Evolutionary conservation across 2,329 filamentous ascomycete species (phyloP), one percentile per base, ranked within the genome.

Genomic region (Pestalotiopsis sp.): DNA sequence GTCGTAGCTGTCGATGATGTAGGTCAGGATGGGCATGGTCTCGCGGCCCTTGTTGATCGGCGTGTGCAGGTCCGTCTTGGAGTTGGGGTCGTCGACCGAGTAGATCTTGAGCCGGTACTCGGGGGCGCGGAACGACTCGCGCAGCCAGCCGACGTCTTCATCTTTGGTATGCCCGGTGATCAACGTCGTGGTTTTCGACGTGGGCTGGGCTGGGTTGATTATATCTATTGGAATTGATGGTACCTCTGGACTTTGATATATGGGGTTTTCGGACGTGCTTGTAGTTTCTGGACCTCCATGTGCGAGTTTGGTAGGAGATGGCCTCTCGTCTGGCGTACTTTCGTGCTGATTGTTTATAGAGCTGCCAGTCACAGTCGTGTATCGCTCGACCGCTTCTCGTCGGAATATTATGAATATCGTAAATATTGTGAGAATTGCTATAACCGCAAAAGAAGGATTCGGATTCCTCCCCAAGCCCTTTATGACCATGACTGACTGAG

Each of bases 121-220:
- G 11, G 61, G 61, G n/a, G 23, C 61, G 9, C 13, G 36, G 38
- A 64, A 64, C 4, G 20, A 23, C 14, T 64, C 61, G 17, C 61
- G 61, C 39, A 64, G 38, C 61, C 61, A 64, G 36, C 20, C 38
- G 14, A 64, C 61, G 13, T 64, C 45, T 38, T 62, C 57, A 67
- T 63, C 69, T 67, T 17, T 52, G 25, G 39, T 69, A 45, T 58
- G 56, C 11, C 36, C 41, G 13, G 61, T 58, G 25, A 57, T 25
- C n/a, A 64, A 41, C 5, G 61, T 64, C 23, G 20, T 64, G 20
- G 38, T 64, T n/a, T 14, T 20, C 31, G 31, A 36, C 14, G 5
- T 36, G 27, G 9, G 14, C 27, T 39, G 25, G 13, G 17, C 27
- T n/a, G 36, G 13, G 3, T 17, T 4, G 23, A 27, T 13, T 23